phyloP scores from a whole-genome alignment of 2,329 filamentous ascomycete species.

The Metarhizium brunneum region DNA sequence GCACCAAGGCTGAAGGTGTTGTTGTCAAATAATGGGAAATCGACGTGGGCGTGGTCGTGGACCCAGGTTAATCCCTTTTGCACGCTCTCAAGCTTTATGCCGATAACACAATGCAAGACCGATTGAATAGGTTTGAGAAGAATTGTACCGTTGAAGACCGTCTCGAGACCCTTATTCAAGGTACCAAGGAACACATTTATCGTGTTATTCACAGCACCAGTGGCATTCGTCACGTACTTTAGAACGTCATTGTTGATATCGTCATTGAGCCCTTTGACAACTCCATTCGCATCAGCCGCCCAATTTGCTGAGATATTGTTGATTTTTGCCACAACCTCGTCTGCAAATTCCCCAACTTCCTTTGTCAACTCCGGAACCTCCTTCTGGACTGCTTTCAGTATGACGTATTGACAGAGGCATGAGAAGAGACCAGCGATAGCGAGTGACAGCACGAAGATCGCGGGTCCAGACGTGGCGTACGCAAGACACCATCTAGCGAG shows the following conservation, averaged over 20 bases:
- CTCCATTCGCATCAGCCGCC: slow-evolving; percentile 67
- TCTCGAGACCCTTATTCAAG: slow-evolving; percentile 65
- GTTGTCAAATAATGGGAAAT: slow-evolving; percentile 68
- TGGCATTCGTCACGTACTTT: slow-evolving; percentile 79
- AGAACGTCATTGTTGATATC: slow-evolving; percentile 80
- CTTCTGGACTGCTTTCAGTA: slow-evolving; percentile 65
- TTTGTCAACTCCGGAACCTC: slow-evolving; percentile 66
- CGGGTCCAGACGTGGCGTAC: slow-evolving; percentile 76
- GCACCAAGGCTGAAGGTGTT: slow-evolving; percentile 80
- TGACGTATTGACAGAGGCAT: slow-evolving; percentile 71
- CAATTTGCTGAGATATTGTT: slow-evolving; percentile 66
- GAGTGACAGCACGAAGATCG: slow-evolving; percentile 78
- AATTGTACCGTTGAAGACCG: slow-evolving; percentile 72
- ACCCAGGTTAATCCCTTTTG: slow-evolving; percentile 92
- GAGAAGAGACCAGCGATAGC: slow-evolving; percentile 74
- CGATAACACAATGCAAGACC: slow-evolving; percentile 78
- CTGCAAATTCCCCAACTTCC: slow-evolving; percentile 71
- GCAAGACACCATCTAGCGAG: slow-evolving; percentile 76
- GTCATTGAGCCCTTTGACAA: slow-evolving; percentile 59
- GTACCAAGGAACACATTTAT: slow-evolving; percentile 72
- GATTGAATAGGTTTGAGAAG: slow-evolving; percentile 70
- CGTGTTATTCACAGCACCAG: slow-evolving; percentile 73
- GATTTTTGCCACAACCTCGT: slow-evolving; percentile 64
- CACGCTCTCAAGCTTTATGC: slow-evolving; percentile 75
- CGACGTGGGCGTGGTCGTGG: slow-evolving; percentile 72